Percentiles rank a stretch among this genome's conserved stretches.
Conservation (phyloP, 1,284 basidiomycete genomes). For the Ganoderma leucocontextum region DNA sequence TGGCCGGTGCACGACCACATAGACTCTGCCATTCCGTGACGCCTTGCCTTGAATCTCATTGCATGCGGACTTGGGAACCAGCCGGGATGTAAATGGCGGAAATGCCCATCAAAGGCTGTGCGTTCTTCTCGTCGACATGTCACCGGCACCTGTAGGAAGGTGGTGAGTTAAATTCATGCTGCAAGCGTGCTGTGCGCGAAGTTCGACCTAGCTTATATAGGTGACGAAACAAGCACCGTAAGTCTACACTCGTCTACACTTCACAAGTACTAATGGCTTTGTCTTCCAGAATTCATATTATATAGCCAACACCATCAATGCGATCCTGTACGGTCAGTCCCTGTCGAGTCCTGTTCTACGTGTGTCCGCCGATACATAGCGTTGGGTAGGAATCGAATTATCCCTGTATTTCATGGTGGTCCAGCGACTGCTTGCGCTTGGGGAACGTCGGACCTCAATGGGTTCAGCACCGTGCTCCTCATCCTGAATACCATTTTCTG, state of each 20-base stretch:
- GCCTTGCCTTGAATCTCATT: background rate
- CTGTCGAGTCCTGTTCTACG: background rate
- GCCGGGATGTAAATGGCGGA: background rate
- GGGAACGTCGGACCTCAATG: conserved; percentile 3
- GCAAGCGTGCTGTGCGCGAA: background rate
- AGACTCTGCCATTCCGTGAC: background rate
- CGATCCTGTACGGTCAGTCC: conserved; percentile 21
- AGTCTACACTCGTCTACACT: background rate
- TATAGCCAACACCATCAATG: conserved; percentile 17
- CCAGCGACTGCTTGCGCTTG: conserved; percentile 13
- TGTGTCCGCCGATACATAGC: background rate
- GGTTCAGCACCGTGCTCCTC: conserved; percentile 29
- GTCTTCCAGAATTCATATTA: conserved; percentile 23
- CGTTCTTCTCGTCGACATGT: background rate
- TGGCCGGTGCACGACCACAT: background rate
- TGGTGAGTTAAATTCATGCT: background rate
- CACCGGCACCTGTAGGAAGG: background rate
- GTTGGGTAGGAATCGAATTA: conserved; percentile 24
- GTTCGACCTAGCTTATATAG: background rate
- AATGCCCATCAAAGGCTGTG: background rate
- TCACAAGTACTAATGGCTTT: background rate
- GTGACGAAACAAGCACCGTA: background rate
- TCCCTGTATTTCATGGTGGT: conserved; percentile 26
- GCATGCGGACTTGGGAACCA: background rate
- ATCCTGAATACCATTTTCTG: conserved; percentile 29